phyloP scores from a whole-genome alignment of 768 basidiomycete genomes.

The Antrodiella citrinella region DNA sequence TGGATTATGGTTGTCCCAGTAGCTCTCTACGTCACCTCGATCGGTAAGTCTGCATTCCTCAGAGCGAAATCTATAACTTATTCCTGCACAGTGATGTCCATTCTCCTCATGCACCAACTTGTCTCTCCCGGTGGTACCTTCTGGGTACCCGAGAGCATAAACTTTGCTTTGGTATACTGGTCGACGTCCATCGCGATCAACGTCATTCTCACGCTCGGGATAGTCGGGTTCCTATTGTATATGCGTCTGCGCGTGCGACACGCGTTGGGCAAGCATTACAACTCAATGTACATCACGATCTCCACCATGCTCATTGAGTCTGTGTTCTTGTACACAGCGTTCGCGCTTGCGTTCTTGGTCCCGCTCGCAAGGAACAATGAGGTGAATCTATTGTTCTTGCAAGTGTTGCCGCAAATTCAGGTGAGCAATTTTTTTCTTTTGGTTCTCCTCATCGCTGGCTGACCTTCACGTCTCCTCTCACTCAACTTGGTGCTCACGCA shows the following conservation, averaged over 20 bases:
- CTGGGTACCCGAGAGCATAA: neutral
- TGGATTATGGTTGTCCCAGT: neutral
- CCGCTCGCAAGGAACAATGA: slow-evolving; percentile 7
- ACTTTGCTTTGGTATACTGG: neutral
- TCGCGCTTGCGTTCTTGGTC: slow-evolving; percentile 11
- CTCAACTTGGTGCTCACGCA: neutral
- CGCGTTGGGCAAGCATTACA: slow-evolving; percentile 3
- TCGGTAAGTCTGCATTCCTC: slow-evolving; percentile 1
- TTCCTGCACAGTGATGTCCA: neutral
- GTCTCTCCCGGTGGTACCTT: neutral
- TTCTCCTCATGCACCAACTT: neutral
- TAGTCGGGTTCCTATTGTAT: slow-evolving; percentile 10
- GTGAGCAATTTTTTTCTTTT: no score
- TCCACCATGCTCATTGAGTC: slow-evolving; percentile 1
- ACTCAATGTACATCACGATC: neutral
- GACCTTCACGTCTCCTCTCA: no score
- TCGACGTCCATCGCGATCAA: neutral
- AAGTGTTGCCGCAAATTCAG: slow-evolving; percentile 17
- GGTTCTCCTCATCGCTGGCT: neutral
- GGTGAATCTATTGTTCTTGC: slow-evolving; percentile 14
- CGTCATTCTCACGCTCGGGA: neutral
- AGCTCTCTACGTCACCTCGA: neutral
- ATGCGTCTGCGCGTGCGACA: slow-evolving; percentile 18
- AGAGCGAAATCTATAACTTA: neutral
- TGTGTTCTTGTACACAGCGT: slow-evolving; percentile 1